Evolutionary conservation across 23 red algal genomes (phyloP).

Genomic region (Gracilariopsis chorda): DNA sequence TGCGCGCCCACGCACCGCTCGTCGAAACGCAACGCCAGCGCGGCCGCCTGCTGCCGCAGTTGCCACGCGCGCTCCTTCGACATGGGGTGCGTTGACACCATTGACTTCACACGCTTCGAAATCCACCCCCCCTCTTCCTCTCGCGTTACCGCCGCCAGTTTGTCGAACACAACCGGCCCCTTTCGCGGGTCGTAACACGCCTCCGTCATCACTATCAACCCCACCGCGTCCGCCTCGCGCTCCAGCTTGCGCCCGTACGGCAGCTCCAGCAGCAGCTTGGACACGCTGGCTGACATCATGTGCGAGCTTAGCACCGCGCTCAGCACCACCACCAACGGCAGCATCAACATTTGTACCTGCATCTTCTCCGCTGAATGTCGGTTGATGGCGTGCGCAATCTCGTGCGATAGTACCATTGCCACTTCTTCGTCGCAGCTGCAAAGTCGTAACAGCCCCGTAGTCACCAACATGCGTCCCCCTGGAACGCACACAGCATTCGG

Average conservation of each 20-base stretch:
- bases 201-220: conserved; percentile 67
- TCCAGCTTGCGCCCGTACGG: conserved; percentile 83
- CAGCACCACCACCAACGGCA: conserved; percentile 56
- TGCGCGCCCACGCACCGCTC: not conserved
- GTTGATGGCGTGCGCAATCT: conserved; percentile 89
- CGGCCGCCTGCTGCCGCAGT: conserved; percentile 40
- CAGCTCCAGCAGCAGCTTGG: conserved; percentile 59
- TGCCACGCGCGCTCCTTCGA: conserved; percentile 61
- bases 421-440: conserved; percentile 65
- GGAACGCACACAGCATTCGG: conserved; percentile 95
- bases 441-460: conserved; percentile 79
- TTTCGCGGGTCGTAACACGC: conserved; percentile 89
- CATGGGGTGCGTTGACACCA: conserved; percentile 83
- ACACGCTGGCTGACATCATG: conserved; percentile 44
- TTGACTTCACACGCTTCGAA: not conserved
- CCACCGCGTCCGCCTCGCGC: conserved; percentile 90
- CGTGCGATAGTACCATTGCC: conserved; percentile 85
- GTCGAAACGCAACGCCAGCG: not conserved
- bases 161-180: conserved; percentile 67
- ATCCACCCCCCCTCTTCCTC: conserved; percentile 11
- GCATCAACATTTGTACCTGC: conserved; percentile 62
- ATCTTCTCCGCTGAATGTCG: conserved; percentile 91
- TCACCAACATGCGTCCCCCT: conserved; percentile 85
- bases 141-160: conserved; percentile 29
- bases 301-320: conserved; percentile 57